Base-by-base conservation (phyloP, 2,329 filamentous ascomycete species). In the Sordariomycetes sp. region DNA sequence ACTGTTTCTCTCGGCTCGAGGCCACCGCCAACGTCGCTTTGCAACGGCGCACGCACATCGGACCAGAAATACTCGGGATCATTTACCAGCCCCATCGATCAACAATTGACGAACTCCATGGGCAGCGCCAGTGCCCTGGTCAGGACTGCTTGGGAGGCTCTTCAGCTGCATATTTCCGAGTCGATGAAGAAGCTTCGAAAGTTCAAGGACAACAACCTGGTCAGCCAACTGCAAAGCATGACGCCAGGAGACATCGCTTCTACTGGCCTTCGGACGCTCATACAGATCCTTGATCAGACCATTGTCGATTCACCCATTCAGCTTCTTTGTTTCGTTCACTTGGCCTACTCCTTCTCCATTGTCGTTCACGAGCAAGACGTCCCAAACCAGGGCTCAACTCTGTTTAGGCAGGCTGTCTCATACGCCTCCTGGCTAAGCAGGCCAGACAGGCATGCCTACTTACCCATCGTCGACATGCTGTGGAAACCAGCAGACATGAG, bases 331-430 rank as follows among this genome's bases (percentile, higher is more conserved):
- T 66, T 74, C 39, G 46, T 72, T 21, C 70, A 75, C 36, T 41
- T 74, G 15, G 53, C 66, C 17, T 72, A 71, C 41, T 64, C 68
- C 10, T 57, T 73, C 24, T 70, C 63, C 4, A 42, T 70, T 8
- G 55, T 68, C 11, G 45, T 68, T 5, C 58, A 68, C 35, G 63
- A 61, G 43, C 55, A 61, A 33, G 57, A 62, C 20, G 50, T 61
- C 5, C 32, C 45, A 9, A 38, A 37, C 7, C 57, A 55, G 32
- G 60, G 55, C 17, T 51, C 47, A 12, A 48, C 57, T 12, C 50
- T 74, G 7, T 75, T 70, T 41, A 44, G 49, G 2, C 70, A 72
- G 44, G 62, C 64, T 7, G 44, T 70, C 15, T 48, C 54, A 8
- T 74, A 73, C 42, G 47, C 55, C 32, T 46, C 48, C 10, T 54